Base-by-base conservation (phyloP, 2,329 filamentous ascomycete species). In the Curvularia lunata region DNA sequence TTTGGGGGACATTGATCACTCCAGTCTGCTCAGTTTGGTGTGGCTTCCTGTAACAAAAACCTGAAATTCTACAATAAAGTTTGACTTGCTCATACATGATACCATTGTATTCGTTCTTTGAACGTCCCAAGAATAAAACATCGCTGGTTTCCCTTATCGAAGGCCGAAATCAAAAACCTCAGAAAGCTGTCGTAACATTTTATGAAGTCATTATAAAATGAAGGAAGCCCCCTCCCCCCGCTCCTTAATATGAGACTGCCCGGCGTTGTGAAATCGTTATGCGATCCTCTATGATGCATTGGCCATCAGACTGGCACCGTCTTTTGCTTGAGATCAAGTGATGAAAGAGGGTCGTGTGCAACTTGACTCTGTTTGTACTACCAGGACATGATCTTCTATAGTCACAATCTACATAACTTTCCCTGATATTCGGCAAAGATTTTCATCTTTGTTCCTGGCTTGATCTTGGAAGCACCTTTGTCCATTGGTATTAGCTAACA, bases 141-240 rank as follows among this genome's bases (percentile, higher is more conserved):
- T 85, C 4, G 82, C 85, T 1, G 80, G 81, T 12, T 23, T 28
- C 21, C 28, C 28, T 30, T 34, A 34, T 34, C n/a, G 12, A 34
- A 16, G 12, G 32, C 12, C 13, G n/a, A 16, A 6, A 34, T 4
- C 13, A 16, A 34, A 4, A n/a, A 34, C 13, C 5, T 34, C 12
- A 34, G n/a, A 34, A n/a, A 34, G 32, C 32, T 5, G 13, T 4
- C 12, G 23, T 27, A 27, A n/a, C n/a, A n/a, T n/a, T n/a, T n/a
- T n/a, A n/a, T n/a, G n/a, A n/a, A n/a, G n/a, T n/a, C n/a, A n/a
- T n/a, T n/a, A n/a, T n/a, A n/a, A n/a, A n/a, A n/a, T n/a, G n/a
- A n/a, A n/a, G n/a, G n/a, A n/a, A n/a, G n/a, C n/a, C n/a, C n/a
- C n/a, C n/a, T n/a, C n/a, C n/a, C n/a, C n/a, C n/a, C n/a, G n/a